phyloP scores from a whole-genome alignment of 257 asterid species.

The Thymus mandschuricus region DNA sequence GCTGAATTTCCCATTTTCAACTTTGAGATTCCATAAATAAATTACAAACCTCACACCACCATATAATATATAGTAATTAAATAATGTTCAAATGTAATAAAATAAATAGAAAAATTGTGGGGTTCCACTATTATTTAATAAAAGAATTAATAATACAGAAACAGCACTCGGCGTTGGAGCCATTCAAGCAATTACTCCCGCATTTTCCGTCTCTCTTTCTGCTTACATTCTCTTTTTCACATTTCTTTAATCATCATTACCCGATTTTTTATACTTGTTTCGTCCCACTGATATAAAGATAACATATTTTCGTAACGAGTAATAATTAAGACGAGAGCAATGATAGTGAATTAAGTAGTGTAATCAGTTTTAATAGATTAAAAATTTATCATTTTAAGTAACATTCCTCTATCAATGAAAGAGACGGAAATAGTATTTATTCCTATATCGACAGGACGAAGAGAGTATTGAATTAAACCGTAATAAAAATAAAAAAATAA shows the following conservation, averaged over 20 bases:
- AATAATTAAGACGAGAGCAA: too few relatives aligned
- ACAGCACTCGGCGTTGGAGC: slow-evolving; percentile 42
- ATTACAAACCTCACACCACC: not conserved
- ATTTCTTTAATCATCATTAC: slow-evolving; percentile 8
- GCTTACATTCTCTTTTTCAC: slow-evolving; percentile 17
- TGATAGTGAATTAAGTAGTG: too few relatives aligned
- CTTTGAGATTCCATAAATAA: not conserved
- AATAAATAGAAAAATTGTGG: slow-evolving; percentile 2
- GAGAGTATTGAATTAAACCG: too few relatives aligned
- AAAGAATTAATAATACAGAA: slow-evolving; percentile 18
- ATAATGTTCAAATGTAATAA: not conserved
- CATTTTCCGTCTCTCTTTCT: slow-evolving; percentile 44
- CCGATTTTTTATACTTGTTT: too few relatives aligned
- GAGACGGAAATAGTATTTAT: too few relatives aligned
- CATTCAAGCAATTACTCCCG: slow-evolving; percentile 61
- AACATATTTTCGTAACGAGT: too few relatives aligned
- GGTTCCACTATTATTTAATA: slow-evolving; percentile 33
- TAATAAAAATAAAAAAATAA: too few relatives aligned
- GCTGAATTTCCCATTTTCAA: not conserved
- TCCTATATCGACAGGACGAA: too few relatives aligned
- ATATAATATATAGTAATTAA: not conserved
- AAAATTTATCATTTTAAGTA: too few relatives aligned
- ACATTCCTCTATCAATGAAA: too few relatives aligned
- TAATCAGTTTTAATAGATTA: too few relatives aligned
- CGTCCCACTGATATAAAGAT: too few relatives aligned